Percentiles rank a stretch among this genome's conserved stretches.
Conservation (phyloP, 1,139 yeast species). For the Geotrichum candidum region DNA sequence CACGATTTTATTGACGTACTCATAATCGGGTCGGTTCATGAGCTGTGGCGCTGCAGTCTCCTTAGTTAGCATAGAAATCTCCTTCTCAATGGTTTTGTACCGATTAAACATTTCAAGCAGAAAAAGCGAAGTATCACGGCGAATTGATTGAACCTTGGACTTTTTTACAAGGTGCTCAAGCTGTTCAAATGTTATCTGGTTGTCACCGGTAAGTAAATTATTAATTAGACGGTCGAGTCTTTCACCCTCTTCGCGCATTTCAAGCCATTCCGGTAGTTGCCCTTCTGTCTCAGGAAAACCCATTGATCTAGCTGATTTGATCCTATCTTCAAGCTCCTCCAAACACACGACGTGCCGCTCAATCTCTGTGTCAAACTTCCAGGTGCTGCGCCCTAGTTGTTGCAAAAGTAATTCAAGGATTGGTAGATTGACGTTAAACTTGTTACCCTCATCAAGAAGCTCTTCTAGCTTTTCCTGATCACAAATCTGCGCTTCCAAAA, state of each 20-base stretch:
- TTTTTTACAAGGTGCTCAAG: neutral
- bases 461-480: conserved; percentile 30
- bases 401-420: conserved; percentile 45
- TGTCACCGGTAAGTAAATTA: neutral
- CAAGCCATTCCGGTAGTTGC: neutral
- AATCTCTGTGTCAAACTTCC: conserved; percentile 75
- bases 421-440: conserved; percentile 53
- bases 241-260: neutral
- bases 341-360: conserved; percentile 71
- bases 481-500: conserved; percentile 13
- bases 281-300: neutral
- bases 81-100: neutral
- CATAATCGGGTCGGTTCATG: neutral
- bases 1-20: neutral
- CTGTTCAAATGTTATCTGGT: neutral
- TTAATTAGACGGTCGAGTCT: neutral
- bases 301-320: conserved; percentile 12
- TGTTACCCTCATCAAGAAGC: conserved; percentile 45
- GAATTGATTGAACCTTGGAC: neutral
- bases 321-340: conserved; percentile 34
- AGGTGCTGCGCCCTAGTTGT: conserved; percentile 57
- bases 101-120: neutral
- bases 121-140: neutral
- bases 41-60: neutral
- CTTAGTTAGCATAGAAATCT: neutral